phyloP scores from a whole-genome alignment of 1,284 basidiomycete genomes.

The Cutaneotrichosporon sp. region DNA sequence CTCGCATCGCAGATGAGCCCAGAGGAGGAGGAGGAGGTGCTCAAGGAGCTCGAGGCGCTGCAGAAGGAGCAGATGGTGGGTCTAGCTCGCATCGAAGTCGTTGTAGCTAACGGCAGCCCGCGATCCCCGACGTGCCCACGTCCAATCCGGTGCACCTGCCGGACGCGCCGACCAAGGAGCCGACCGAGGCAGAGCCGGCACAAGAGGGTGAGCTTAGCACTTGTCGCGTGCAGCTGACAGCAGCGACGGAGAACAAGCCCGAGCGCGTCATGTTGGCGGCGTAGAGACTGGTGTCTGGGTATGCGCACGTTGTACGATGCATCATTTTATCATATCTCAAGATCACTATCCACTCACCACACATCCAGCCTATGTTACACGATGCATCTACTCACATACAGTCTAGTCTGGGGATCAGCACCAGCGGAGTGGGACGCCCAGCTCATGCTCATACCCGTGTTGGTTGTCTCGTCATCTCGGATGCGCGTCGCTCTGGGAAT shows the following conservation, averaged over 20 bases:
- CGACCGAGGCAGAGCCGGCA: conserved; percentile 38
- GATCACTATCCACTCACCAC: no score
- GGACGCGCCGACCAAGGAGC: conserved; percentile 59
- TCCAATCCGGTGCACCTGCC: conserved; percentile 53
- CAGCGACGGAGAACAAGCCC: conserved; percentile 17
- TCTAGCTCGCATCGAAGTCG: background rate
- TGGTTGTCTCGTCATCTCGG: background rate
- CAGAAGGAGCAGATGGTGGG: conserved; percentile 61
- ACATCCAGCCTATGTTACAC: background rate
- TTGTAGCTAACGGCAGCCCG: conserved; percentile 34
- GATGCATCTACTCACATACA: conserved; percentile 11
- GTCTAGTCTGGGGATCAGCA: conserved; percentile 5
- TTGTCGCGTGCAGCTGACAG: conserved; percentile 7
- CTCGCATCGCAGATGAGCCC: conserved; percentile 75
- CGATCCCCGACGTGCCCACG: conserved; percentile 36
- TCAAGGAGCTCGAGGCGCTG: conserved; percentile 71
- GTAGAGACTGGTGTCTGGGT: no score
- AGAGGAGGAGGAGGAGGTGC: conserved; percentile 93
- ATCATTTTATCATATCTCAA: background rate
- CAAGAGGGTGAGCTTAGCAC: background rate
- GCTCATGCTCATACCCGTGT: conserved; percentile 3
- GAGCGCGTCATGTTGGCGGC: conserved; percentile 58
- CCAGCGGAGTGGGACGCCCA: conserved; percentile 3
- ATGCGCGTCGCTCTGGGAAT: background rate
- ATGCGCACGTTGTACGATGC: background rate